These are phyloP conservation scores for Stachybotrys echinatus DNA, from an alignment of 2,329 filamentous ascomycete genomes.

Conservation along the genomic window DNA sequence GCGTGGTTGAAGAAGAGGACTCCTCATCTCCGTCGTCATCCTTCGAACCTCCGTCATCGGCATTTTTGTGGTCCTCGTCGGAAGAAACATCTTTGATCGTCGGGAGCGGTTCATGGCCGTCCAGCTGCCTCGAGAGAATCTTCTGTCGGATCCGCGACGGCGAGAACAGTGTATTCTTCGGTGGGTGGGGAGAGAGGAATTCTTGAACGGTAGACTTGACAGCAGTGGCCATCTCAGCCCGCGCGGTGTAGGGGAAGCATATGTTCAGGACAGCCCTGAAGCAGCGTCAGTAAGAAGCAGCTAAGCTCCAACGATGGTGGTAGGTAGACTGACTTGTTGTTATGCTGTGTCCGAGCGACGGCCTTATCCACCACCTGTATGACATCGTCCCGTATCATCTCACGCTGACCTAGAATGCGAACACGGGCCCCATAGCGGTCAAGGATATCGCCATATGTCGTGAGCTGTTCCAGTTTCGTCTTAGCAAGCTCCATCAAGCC, in stretches of 20 bases:
- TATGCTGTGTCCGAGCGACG: constrained; percentile 79
- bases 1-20: constrained; percentile 56
- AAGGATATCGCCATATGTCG: constrained; percentile 87
- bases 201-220: constrained; percentile 84
- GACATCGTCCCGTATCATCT: constrained; percentile 81
- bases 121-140: constrained; percentile 64
- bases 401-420: constrained; percentile 76
- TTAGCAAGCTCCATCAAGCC: constrained; percentile 97
- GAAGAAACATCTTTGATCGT: constrained; percentile 45
- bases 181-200: constrained; percentile 68
- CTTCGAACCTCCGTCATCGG: constrained; percentile 38
- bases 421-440: constrained; percentile 89
- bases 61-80: constrained; percentile 23
- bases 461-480: constrained; percentile 85
- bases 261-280: constrained; percentile 68
- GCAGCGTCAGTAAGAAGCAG: constrained; percentile 6
- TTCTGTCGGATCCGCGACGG: constrained; percentile 83
- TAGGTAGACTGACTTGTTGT: constrained; percentile 58
- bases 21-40: constrained; percentile 46
- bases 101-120: constrained; percentile 39
- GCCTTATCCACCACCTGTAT: constrained; percentile 82
- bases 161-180: constrained; percentile 70
- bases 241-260: constrained; percentile 95
- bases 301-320: not conserved
- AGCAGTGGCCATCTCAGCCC: constrained; percentile 89